Conservation (phyloP, 2,329 filamentous ascomycete species). For the Aspergillus amoenus region DNA sequence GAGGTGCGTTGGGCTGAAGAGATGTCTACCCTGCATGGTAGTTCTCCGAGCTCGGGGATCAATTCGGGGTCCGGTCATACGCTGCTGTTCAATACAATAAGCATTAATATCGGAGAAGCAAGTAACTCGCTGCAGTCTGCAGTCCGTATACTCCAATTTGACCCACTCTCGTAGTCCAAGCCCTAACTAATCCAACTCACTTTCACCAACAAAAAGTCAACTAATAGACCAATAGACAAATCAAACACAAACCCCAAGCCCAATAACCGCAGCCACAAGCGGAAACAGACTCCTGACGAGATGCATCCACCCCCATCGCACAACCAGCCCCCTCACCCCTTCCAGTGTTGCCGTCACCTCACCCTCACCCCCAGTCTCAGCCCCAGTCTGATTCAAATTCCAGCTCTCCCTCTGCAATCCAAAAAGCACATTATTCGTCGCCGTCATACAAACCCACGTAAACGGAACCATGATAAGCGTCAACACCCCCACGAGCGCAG, state of each 20-base stretch:
- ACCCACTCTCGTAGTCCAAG: neutral
- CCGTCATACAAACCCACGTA: slow-evolving; percentile 3
- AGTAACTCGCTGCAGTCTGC: no score
- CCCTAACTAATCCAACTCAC: neutral
- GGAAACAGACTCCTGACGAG: neutral
- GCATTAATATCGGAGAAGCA: neutral
- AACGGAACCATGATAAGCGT: slow-evolving; percentile 6
- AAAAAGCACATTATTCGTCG: slow-evolving; percentile 5
- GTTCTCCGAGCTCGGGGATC: neutral
- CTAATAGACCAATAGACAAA: no score
- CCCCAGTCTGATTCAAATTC: neutral
- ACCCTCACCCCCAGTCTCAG: neutral
- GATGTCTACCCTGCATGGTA: no score
- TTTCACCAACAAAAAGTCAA: no score
- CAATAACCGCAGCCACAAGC: neutral
- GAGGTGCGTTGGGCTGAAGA: no score
- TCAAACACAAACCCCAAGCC: neutral
- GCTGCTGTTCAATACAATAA: no score
- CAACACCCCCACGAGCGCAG: neutral
- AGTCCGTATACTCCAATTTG: no score
- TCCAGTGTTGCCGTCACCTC: neutral
- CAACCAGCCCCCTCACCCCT: neutral
- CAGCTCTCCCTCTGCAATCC: neutral
- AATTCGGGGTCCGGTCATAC: neutral
- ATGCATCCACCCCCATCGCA: slow-evolving; percentile 1